A percentile compares a stretch with the other conserved stretches of the same genome.
phyloP scores from a whole-genome alignment of 2,329 filamentous ascomycete species.

The Sporothrix variecibatus region DNA sequence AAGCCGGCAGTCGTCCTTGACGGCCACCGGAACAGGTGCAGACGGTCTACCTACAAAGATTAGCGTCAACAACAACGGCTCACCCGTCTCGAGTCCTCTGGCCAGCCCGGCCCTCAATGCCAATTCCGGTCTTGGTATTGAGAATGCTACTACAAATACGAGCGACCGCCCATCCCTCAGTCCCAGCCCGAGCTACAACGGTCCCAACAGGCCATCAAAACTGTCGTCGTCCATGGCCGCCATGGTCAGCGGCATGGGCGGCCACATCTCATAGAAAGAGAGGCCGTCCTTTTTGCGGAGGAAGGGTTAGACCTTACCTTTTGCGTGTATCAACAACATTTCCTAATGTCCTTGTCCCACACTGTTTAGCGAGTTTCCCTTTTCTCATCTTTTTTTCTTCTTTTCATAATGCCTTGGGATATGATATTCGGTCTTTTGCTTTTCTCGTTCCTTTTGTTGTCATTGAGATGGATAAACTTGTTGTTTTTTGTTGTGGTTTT shows the following conservation, averaged over 20 bases:
- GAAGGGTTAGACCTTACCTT: neutral
- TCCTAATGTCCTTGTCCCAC: neutral
- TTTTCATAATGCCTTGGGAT: constrained; percentile 16
- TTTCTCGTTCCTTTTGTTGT: neutral
- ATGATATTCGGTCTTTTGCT: constrained; percentile 1
- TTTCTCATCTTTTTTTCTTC: neutral
- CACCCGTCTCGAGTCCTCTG: constrained; percentile 14
- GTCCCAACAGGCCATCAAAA: constrained; percentile 22
- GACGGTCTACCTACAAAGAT: constrained; percentile 1
- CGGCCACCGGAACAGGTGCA: neutral
- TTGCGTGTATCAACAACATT: constrained; percentile 1
- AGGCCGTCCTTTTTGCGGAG: neutral
- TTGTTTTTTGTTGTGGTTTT: neutral
- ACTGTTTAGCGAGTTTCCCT: neutral
- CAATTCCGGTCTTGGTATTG: constrained; percentile 5
- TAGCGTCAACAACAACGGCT: constrained; percentile 19
- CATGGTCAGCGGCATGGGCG: constrained; percentile 29
- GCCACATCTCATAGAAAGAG: constrained; percentile 23
- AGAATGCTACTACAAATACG: neutral
- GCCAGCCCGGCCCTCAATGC: constrained; percentile 18
- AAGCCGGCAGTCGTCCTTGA: neutral
- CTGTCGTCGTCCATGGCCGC: constrained; percentile 29
- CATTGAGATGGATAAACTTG: neutral
- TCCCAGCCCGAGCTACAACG: neutral
- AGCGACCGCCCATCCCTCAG: neutral